Conservation (phyloP, 1,284 basidiomycete species). For the Schizophyllum amplum region DNA sequence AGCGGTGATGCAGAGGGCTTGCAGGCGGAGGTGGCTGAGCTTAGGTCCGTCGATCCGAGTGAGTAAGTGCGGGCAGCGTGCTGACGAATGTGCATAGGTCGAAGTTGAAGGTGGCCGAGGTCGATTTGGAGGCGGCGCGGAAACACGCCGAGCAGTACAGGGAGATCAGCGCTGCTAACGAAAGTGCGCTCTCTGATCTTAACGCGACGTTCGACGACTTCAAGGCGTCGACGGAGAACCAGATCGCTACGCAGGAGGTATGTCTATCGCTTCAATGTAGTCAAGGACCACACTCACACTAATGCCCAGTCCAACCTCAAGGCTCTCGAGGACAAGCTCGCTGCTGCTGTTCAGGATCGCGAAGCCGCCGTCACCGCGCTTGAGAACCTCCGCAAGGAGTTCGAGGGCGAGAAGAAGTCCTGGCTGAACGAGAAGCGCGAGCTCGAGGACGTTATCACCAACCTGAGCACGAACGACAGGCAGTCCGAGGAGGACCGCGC, state of each 20-base stretch:
- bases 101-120: constrained; percentile 65
- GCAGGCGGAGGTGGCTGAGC: constrained; percentile 77
- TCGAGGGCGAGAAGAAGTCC: constrained; percentile 57
- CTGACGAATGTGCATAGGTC: constrained; percentile 35
- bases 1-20: constrained; percentile 34
- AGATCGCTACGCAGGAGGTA: constrained; percentile 62
- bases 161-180: constrained; percentile 76
- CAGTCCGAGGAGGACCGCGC: constrained; percentile 54
- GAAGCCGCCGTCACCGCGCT: constrained; percentile 41
- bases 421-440: constrained; percentile 76
- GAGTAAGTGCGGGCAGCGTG: background rate
- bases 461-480: constrained; percentile 64
- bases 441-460: constrained; percentile 70
- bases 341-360: constrained; percentile 49
- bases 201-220: constrained; percentile 75
- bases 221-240: constrained; percentile 58
- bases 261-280: constrained; percentile 11
- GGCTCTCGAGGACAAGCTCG: constrained; percentile 56
- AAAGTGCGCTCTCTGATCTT: constrained; percentile 64
- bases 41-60: constrained; percentile 44
- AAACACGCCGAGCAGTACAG: constrained; percentile 78
- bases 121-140: constrained; percentile 63
- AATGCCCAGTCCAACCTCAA: constrained; percentile 54
- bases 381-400: constrained; percentile 51
- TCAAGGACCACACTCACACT: constrained; percentile 3